Percentiles rank a stretch among this genome's conserved stretches.
Conservation (phyloP, 2,329 filamentous ascomycete genomes). For the Plenodomus biglobosus region DNA sequence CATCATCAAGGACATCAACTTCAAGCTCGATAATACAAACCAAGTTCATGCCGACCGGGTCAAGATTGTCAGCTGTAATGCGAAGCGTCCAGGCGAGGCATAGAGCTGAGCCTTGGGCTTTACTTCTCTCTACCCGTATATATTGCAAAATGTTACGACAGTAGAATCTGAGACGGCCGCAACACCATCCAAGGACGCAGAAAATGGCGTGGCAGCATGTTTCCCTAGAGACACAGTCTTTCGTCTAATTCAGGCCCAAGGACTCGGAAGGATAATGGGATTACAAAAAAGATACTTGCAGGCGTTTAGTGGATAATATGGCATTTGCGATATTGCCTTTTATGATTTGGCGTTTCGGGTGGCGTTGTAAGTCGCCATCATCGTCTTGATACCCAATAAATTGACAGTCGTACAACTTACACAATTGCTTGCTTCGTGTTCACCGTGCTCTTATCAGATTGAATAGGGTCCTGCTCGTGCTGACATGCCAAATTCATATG, state of each 20-base stretch:
- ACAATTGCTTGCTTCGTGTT: background rate
- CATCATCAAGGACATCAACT: slow-evolving; percentile 97
- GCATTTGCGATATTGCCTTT: slow-evolving; percentile 20
- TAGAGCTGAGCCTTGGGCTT: slow-evolving; percentile 29
- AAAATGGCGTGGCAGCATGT: background rate
- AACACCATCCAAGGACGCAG: too few relatives aligned
- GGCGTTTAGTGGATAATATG: slow-evolving; percentile 20
- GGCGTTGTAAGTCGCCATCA: background rate
- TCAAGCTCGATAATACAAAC: slow-evolving; percentile 87
- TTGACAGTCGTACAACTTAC: background rate
- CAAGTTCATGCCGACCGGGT: slow-evolving; percentile 84
- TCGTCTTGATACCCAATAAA: background rate
- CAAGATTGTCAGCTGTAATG: slow-evolving; percentile 98
- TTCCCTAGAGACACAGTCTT: background rate
- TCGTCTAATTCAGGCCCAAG: background rate
- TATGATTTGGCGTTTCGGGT: slow-evolving; percentile 21
- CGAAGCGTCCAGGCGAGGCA: slow-evolving; percentile 70
- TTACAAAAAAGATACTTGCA: slow-evolving; percentile 1
- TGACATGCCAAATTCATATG: background rate
- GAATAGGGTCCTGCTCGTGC: background rate
- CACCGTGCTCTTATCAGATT: background rate
- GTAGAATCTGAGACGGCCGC: too few relatives aligned
- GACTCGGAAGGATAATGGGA: background rate
- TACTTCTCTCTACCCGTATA: slow-evolving; percentile 7
- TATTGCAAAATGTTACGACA: too few relatives aligned